These are phyloP conservation scores for Candida peoriensis DNA, from an alignment of 805 yeast species.

Conservation along the genomic window DNA sequence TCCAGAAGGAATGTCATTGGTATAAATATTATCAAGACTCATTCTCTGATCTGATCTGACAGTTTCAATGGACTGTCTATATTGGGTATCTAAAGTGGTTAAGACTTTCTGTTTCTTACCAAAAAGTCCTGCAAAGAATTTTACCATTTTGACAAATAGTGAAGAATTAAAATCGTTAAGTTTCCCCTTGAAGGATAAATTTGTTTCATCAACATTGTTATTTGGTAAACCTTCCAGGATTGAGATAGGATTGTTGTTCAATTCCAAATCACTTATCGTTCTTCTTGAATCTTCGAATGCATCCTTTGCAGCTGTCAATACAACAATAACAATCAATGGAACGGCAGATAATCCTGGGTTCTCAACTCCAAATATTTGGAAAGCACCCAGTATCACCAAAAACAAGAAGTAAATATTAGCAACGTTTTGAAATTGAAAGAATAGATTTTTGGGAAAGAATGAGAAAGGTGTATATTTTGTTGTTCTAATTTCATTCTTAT, in stretches of 20 bases:
- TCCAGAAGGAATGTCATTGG: conserved; percentile 4
- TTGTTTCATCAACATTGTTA: conserved; percentile 58
- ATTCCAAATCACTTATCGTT: conserved; percentile 64
- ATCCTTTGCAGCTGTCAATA: conserved; percentile 71
- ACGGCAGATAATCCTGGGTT: conserved; percentile 71
- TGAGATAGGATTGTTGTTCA: conserved; percentile 71
- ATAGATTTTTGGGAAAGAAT: conserved; percentile 81
- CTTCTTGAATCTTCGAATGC: conserved; percentile 79
- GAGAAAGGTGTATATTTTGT: conserved; percentile 91
- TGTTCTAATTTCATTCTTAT: conserved; percentile 78
- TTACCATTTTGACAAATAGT: conserved; percentile 18
- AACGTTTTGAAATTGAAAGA: conserved; percentile 76
- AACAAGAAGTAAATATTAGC: conserved; percentile 87
- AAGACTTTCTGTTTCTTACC: conserved; percentile 11
- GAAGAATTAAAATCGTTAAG: conserved; percentile 49
- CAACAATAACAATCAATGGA: conserved; percentile 73
- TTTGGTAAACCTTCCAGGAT: conserved; percentile 52
- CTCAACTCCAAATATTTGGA: conserved; percentile 75
- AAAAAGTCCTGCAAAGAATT: conserved; percentile 16
- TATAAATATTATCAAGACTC: conserved; percentile 3
- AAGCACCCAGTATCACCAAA: conserved; percentile 73
- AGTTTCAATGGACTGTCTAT: conserved; percentile 15
- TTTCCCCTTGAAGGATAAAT: conserved; percentile 44
- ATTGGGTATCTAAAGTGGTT: conserved; percentile 2
- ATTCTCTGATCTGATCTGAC: conserved; percentile 6